Base-by-base conservation (phyloP, 768 basidiomycete genomes). In the Lepiota subincarnata region DNA sequence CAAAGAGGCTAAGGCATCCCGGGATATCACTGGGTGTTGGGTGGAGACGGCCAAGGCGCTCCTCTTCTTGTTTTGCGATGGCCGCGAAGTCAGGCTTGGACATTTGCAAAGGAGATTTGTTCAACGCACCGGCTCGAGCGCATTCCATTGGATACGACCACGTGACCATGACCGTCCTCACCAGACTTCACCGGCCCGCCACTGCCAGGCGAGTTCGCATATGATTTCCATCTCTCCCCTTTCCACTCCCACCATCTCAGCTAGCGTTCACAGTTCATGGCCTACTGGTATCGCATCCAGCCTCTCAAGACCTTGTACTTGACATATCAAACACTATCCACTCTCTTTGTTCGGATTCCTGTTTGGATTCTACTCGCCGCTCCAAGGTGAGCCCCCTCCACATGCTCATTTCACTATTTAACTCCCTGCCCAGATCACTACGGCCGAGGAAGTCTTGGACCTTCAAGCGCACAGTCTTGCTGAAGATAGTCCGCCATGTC, bases 1-100 rank as follows among this genome's bases (percentile, higher is more conserved):
- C 87, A 50, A 92, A 80, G 11, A 90, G 73, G 46, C 73, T 81
- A 70, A 90, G 79, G 67, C 94, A 97, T 57, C 83, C 76, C 18
- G 94, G 94, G 34, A 92, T 80, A 55, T 95, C 92, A 4, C 84
- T 86, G 13, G 81, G 67, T 0, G 84, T 86, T 6, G 91, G 92
- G 63, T 93, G 83, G 13, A 87, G 70, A 45, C 70, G 71, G 40
- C 75, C 76, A 31, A 92, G 75, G 58, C 84, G 81, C 10, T 71
- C 79, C 53, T 81, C 81, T 66, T 93, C 91, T 65, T 93, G 82
- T 61, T 74, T 75, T 40, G 87, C 76, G 1, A 74, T 74, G 8
- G 73, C 78, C 58, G 81, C 70, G 68, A 81, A 80, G 61, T 82
- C 76, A 48, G 72, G 66, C 44, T 72, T 70, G 42, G 68, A 62